Conservation (phyloP, 805 yeast genomes). For the Candida manassasensis region DNA sequence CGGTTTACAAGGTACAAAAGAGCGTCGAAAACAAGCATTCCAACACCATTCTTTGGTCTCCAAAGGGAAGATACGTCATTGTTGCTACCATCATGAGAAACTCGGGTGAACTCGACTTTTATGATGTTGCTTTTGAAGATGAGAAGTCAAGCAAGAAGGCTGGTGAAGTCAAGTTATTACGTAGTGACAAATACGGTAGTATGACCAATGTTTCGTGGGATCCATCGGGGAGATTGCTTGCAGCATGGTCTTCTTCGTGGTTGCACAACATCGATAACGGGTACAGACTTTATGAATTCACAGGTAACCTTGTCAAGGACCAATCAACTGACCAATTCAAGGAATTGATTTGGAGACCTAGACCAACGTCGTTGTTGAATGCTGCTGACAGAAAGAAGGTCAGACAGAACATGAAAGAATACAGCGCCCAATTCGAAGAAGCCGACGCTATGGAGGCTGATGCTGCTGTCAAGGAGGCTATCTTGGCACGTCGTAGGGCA, state of each 20-base stretch:
- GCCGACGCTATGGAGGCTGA: slow-evolving; percentile 93
- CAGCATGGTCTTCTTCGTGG: slow-evolving; percentile 85
- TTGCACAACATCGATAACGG: slow-evolving; percentile 86
- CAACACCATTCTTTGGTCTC: slow-evolving; percentile 81
- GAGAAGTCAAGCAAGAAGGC: slow-evolving; percentile 46
- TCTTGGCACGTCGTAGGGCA: slow-evolving; percentile 74
- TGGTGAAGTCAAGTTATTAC: slow-evolving; percentile 58
- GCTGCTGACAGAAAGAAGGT: slow-evolving; percentile 84
- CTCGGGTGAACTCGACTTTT: slow-evolving; percentile 74
- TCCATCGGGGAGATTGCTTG: slow-evolving; percentile 87
- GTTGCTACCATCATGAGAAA: slow-evolving; percentile 45
- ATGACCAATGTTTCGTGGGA: slow-evolving; percentile 90
- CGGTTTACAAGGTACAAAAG: slow-evolving; percentile 57
- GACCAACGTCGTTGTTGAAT: slow-evolving; percentile 76
- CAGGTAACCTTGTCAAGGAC: slow-evolving; percentile 72
- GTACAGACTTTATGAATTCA: slow-evolving; percentile 78
- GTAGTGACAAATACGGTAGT: slow-evolving; percentile 63
- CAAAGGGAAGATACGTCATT: slow-evolving; percentile 82
- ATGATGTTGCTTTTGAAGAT: slow-evolving; percentile 80
- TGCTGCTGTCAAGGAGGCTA: slow-evolving; percentile 84
- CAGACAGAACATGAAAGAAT: slow-evolving; percentile 82
- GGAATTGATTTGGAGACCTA: slow-evolving; percentile 94
- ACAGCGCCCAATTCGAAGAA: slow-evolving; percentile 90
- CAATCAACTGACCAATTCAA: slow-evolving; percentile 79
- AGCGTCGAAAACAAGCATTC: slow-evolving; percentile 56